These are phyloP conservation scores for Xerocomus brunneocitrinus DNA, from an alignment of 768 basidiomycete species.

Conservation along the genomic window DNA sequence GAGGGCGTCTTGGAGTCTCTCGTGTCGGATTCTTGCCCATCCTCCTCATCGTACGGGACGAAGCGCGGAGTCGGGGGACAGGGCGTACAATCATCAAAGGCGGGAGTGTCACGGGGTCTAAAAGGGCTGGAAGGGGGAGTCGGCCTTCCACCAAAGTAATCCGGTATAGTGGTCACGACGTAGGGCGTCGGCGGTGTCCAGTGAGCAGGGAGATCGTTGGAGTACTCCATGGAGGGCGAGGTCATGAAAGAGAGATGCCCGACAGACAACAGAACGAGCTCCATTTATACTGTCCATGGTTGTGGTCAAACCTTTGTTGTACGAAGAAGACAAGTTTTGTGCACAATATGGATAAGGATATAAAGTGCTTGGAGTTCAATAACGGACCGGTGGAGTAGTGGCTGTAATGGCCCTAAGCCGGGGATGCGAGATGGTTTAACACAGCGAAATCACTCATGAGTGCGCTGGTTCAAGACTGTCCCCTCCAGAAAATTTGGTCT, in stretches of 20 bases:
- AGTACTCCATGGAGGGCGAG: not conserved
- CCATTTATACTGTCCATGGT: slow-evolving; percentile 10
- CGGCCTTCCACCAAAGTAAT: not conserved
- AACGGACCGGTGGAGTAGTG: slow-evolving; percentile 50
- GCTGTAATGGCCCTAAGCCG: slow-evolving; percentile 78
- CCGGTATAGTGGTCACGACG: not conserved
- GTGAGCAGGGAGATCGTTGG: not conserved
- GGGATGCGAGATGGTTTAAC: slow-evolving; percentile 69
- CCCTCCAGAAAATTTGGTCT: slow-evolving; percentile 94
- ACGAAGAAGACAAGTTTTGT: no score
- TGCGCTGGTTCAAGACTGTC: slow-evolving; percentile 93
- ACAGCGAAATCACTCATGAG: slow-evolving; percentile 58
- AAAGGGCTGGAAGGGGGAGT: slow-evolving; percentile 10
- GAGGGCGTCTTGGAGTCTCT: not conserved
- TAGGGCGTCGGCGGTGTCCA: slow-evolving; percentile 7
- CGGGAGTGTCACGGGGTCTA: not conserved
- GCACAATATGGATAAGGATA: no score
- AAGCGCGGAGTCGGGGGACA: slow-evolving; percentile 13
- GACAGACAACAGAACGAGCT: not conserved
- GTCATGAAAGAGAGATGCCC: not conserved
- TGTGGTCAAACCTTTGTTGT: not conserved
- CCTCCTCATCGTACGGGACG: not conserved
- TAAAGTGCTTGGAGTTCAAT: not conserved
- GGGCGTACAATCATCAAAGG: slow-evolving; percentile 4
- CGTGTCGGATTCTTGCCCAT: not conserved